phyloP scores from a whole-genome alignment of 2,329 filamentous ascomycete species.

The Trichoderma cornu-damae region DNA sequence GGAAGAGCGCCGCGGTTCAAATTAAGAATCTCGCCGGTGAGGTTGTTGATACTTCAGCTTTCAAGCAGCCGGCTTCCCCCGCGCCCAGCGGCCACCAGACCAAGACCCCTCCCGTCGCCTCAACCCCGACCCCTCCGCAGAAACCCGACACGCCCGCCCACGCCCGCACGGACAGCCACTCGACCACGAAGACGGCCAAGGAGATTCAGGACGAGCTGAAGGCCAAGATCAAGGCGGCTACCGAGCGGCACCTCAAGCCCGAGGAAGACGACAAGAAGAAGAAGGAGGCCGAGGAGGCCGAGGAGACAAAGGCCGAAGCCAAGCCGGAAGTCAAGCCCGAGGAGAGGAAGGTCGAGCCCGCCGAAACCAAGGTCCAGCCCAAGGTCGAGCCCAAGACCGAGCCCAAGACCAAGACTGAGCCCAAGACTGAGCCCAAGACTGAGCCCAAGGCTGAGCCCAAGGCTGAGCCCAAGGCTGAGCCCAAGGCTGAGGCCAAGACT shows the following conservation, averaged over 20 bases:
- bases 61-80: slow-evolving; percentile 55
- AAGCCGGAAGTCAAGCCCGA: slow-evolving; percentile 16
- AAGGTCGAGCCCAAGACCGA: neutral
- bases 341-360: neutral
- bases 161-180: slow-evolving; percentile 63
- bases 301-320: slow-evolving; percentile 29
- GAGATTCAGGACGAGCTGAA: slow-evolving; percentile 81
- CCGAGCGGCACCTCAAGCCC: slow-evolving; percentile 33
- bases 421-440: neutral
- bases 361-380: neutral
- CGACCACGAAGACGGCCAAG: slow-evolving; percentile 65
- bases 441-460: neutral
- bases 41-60: slow-evolving; percentile 61
- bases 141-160: slow-evolving; percentile 67
- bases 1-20: slow-evolving; percentile 69
- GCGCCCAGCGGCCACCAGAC: slow-evolving; percentile 50
- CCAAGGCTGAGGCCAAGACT: slow-evolving; percentile 1
- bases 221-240: slow-evolving; percentile 66
- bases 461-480: neutral
- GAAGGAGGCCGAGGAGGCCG: slow-evolving; percentile 24
- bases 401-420: neutral
- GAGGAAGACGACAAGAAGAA: slow-evolving; percentile 24
- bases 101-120: slow-evolving; percentile 65
- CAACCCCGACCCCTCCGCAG: slow-evolving; percentile 73
- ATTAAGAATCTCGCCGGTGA: slow-evolving; percentile 84